Evolutionary conservation across 768 basidiomycete species (phyloP).

Genomic region (Termitomyces sp.): DNA sequence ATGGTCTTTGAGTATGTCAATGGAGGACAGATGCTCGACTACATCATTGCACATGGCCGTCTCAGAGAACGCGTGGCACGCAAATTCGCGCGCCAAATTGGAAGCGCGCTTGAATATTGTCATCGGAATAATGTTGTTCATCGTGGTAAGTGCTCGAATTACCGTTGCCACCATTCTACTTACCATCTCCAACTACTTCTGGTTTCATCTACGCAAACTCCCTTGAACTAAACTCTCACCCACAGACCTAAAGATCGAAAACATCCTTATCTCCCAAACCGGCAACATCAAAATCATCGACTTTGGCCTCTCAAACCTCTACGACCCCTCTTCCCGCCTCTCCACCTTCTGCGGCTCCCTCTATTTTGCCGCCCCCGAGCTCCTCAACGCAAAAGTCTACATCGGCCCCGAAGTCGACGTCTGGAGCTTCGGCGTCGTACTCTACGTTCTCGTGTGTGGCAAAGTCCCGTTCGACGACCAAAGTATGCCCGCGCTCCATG

Average conservation of each 20-base stretch:
- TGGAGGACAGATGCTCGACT: constrained; percentile 99
- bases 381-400: constrained; percentile 94
- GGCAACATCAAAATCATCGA: constrained; percentile 99
- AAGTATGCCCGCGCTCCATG: constrained; percentile 97
- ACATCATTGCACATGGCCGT: constrained; percentile 97
- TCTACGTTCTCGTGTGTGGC: constrained; percentile 96
- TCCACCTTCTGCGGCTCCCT: constrained; percentile 96
- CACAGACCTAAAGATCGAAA: constrained; percentile 95
- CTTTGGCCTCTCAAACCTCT: constrained; percentile 96
- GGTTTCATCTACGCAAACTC: neutral
- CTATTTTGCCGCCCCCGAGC: constrained; percentile 97
- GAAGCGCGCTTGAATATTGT: constrained; percentile 93
- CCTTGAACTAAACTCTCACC: neutral
- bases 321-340: constrained; percentile 74
- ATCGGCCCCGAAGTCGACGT: constrained; percentile 98
- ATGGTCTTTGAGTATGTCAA: constrained; percentile 99
- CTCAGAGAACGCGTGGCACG: constrained; percentile 92
- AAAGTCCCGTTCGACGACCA: constrained; percentile 99
- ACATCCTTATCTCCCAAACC: constrained; percentile 96
- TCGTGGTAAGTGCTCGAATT: constrained; percentile 47
- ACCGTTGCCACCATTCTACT: neutral
- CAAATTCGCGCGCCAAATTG: constrained; percentile 97
- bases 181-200: too few relatives aligned
- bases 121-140: constrained; percentile 98
- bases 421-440: constrained; percentile 98